Conservation (phyloP, 148 eudicot genomes). For the Spergularia bocconei region DNA sequence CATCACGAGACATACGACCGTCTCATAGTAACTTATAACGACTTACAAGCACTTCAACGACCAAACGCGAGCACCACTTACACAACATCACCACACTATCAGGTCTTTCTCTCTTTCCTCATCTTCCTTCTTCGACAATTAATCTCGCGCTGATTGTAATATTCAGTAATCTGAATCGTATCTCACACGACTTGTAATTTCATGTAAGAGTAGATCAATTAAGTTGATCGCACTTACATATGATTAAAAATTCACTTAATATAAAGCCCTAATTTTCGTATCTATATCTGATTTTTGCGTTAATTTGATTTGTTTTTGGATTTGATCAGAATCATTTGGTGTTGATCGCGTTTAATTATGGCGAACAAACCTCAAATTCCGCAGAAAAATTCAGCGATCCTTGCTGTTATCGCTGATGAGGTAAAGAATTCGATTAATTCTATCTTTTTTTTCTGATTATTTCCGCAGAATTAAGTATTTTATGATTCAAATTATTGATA, state of each 20-base stretch:
- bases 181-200: background rate
- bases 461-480: background rate
- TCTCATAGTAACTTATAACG: no score
- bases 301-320: background rate
- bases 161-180: background rate
- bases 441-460: background rate
- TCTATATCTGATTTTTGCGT: constrained; percentile 5
- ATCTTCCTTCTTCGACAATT: background rate
- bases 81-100: background rate
- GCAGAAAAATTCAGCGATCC: constrained; percentile 61
- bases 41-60: background rate
- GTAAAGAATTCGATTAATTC: constrained; percentile 22
- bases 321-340: constrained; percentile 11
- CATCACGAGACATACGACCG: no score
- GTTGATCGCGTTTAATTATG: constrained; percentile 38
- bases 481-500: background rate
- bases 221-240: background rate
- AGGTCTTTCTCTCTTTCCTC: background rate
- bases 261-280: background rate
- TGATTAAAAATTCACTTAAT: background rate
- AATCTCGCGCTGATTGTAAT: background rate
- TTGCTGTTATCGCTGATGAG: constrained; percentile 84
- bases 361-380: constrained; percentile 64
- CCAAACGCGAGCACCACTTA: background rate
- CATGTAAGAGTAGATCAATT: background rate